These are phyloP conservation scores for Trichocomaceae sp. DNA, from an alignment of 2,329 filamentous ascomycete species.

Conservation along the genomic window DNA sequence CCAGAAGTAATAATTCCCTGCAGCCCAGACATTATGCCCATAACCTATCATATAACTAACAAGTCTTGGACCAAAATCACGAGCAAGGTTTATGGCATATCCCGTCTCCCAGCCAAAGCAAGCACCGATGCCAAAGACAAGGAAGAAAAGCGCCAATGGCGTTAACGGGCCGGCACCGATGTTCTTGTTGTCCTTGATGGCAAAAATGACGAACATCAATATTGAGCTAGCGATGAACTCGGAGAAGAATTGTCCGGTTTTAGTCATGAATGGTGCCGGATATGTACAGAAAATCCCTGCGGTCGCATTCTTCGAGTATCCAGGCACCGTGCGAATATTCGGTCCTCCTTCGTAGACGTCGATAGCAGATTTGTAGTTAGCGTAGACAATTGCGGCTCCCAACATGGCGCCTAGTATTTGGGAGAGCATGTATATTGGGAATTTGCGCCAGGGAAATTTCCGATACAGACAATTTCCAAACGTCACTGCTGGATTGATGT, in stretches of 20 bases:
- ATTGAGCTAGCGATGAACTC: slow-evolving; percentile 63
- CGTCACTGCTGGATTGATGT: slow-evolving; percentile 66
- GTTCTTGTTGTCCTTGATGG: slow-evolving; percentile 48
- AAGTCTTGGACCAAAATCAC: slow-evolving; percentile 64
- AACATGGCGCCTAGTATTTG: slow-evolving; percentile 63
- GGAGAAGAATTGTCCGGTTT: slow-evolving; percentile 62
- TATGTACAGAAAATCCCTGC: slow-evolving; percentile 70
- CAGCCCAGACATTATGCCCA: slow-evolving; percentile 58
- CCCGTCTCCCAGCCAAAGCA: slow-evolving; percentile 72
- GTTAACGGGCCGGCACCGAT: slow-evolving; percentile 51
- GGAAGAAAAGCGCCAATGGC: slow-evolving; percentile 61
- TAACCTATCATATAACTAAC: slow-evolving; percentile 64
- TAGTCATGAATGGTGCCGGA: slow-evolving; percentile 55
- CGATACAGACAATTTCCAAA: slow-evolving; percentile 63
- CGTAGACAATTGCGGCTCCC: slow-evolving; percentile 55
- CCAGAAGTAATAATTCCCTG: slow-evolving; percentile 68
- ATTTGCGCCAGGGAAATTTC: slow-evolving; percentile 61
- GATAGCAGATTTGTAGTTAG: slow-evolving; percentile 59
- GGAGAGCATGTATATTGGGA: slow-evolving; percentile 60
- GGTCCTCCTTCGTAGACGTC: slow-evolving; percentile 55
- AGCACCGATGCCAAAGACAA: slow-evolving; percentile 66
- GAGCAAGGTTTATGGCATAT: slow-evolving; percentile 66
- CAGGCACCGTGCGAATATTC: slow-evolving; percentile 55
- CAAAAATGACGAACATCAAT: slow-evolving; percentile 66
- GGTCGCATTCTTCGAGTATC: slow-evolving; percentile 51